A percentile compares a stretch with the other conserved stretches of the same genome.
phyloP scores from a whole-genome alignment of 306 rosid species.

The Prunus campanulata region DNA sequence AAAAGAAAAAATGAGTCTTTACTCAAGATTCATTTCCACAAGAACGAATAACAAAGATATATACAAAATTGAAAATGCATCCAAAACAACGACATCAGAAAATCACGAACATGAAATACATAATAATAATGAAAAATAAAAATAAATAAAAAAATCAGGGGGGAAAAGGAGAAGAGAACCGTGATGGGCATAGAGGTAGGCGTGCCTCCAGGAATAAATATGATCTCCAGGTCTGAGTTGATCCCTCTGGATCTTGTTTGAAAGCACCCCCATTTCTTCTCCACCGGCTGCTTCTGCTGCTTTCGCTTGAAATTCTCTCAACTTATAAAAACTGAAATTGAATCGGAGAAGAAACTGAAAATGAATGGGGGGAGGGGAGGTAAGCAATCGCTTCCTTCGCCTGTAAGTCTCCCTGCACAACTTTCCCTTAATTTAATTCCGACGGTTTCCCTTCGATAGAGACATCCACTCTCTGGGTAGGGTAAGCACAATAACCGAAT shows the following conservation, averaged over 20 bases:
- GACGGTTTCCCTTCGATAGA: neutral
- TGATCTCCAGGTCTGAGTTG: constrained; percentile 67
- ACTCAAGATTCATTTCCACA: no score
- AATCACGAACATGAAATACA: neutral
- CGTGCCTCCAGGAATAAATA: constrained; percentile 74
- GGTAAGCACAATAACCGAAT: no score
- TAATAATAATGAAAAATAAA: no score
- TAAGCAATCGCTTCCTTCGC: constrained; percentile 3
- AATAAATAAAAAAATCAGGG: neutral
- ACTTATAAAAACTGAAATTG: neutral
- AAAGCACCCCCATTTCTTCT: constrained; percentile 54
- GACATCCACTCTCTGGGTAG: no score
- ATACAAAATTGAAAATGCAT: neutral
- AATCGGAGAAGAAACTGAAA: neutral
- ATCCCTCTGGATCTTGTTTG: constrained; percentile 48
- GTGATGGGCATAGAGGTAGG: constrained; percentile 71
- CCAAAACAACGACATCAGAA: neutral
- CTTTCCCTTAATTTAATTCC: neutral
- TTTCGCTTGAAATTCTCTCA: neutral
- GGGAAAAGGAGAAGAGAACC: constrained; percentile 34
- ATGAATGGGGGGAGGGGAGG: neutral
- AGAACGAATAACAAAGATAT: neutral
- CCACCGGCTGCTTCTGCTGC: neutral
- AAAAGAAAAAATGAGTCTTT: no score
- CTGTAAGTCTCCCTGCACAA: neutral